Evolutionary conservation across 495 filamentous ascomycete species (phyloP).

Genomic region (Opeltia flavorubescens): DNA sequence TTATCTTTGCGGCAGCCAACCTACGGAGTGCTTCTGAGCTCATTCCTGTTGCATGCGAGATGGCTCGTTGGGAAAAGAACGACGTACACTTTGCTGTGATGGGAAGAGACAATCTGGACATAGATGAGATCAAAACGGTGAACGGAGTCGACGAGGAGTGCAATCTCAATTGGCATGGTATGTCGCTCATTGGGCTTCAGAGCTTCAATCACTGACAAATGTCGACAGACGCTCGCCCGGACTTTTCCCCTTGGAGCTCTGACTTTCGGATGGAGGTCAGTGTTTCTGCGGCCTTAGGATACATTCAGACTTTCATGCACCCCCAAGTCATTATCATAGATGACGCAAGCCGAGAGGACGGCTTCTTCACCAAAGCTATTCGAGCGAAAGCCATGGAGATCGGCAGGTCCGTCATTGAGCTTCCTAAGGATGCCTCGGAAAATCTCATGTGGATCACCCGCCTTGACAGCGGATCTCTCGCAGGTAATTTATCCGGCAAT

Average conservation of each 20-base stretch:
- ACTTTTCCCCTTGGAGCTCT: constrained; percentile 32
- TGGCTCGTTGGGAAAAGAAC: constrained; percentile 30
- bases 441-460: constrained; percentile 62
- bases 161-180: constrained; percentile 41
- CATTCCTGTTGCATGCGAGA: constrained; percentile 40
- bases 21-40: constrained; percentile 36
- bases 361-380: constrained; percentile 40
- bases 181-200: neutral
- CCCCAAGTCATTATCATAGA: constrained; percentile 39
- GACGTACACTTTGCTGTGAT: constrained; percentile 40
- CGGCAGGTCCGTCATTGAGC: constrained; percentile 43
- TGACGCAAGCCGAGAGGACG: constrained; percentile 27
- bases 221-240: constrained; percentile 32
- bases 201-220: constrained; percentile 7
- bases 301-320: constrained; percentile 31
- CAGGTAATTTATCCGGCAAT: constrained; percentile 29
- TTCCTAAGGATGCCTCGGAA: constrained; percentile 44
- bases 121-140: constrained; percentile 34
- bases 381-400: constrained; percentile 27
- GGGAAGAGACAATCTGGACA: constrained; percentile 38
- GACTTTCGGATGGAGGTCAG: constrained; percentile 37
- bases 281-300: constrained; percentile 25
- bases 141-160: constrained; percentile 35
- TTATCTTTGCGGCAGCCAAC: constrained; percentile 37
- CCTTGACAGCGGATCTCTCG: constrained; percentile 56